phyloP scores from a whole-genome alignment of 192 early-diverging fungal species.

The Podila verticillata region DNA sequence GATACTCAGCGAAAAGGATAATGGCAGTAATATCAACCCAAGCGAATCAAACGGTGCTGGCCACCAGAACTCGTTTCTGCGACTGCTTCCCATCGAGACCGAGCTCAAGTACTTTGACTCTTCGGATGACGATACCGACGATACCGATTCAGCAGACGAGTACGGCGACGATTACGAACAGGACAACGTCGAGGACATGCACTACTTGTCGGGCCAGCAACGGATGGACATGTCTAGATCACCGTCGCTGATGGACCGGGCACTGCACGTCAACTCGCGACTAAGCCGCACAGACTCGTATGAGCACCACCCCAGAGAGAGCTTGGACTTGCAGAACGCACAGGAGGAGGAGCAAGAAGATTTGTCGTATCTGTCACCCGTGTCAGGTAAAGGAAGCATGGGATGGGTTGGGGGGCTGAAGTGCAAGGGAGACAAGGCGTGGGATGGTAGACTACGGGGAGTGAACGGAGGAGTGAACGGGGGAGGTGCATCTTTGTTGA shows the following conservation, averaged over 20 bases:
- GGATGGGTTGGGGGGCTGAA: not conserved
- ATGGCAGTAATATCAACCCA: not conserved
- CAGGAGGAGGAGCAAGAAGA: slow-evolving; percentile 29
- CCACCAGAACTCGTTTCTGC: slow-evolving; percentile 11
- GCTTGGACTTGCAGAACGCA: slow-evolving; percentile 13
- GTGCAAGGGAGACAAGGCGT: not conserved
- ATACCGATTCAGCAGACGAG: not conserved
- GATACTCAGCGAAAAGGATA: not conserved
- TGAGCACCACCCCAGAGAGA: slow-evolving; percentile 2
- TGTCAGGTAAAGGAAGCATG: slow-evolving; percentile 5
- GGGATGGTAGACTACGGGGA: not conserved
- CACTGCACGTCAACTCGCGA: slow-evolving; percentile 8
- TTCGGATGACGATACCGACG: not conserved
- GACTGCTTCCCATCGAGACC: slow-evolving; percentile 30
- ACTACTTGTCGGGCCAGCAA: not conserved
- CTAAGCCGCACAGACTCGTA: slow-evolving; percentile 1
- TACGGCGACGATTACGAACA: not conserved
- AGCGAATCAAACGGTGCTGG: not conserved
- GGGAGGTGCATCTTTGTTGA: no score
- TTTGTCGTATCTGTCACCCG: slow-evolving; percentile 29
- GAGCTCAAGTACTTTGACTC: slow-evolving; percentile 25
- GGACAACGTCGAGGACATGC: slow-evolving; percentile 2
- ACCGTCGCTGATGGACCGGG: slow-evolving; percentile 3
- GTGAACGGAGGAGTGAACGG: no score
- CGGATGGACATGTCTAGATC: not conserved